Base-by-base conservation (phyloP, 805 yeast species). In the Candida pini region DNA sequence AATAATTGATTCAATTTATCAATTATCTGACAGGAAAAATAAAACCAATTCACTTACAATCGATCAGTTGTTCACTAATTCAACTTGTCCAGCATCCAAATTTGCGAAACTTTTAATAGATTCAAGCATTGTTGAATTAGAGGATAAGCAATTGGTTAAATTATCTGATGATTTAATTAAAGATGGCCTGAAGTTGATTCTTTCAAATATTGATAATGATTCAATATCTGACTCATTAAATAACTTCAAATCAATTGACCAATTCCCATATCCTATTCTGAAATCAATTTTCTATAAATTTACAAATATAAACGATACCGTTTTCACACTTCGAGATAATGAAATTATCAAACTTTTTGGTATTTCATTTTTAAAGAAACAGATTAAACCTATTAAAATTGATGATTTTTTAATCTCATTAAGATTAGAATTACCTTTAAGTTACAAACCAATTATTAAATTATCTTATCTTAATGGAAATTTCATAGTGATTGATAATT, bases 391-490 rank as follows among this genome's bases (percentile, higher is more conserved):
- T 4, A 40, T 41, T 10, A 39, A 39, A 31, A 33, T 44, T 12
- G 72, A 73, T 26, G 86, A 81, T 39, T 75, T 87, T 48, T 48
- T 78, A 39, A 66, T 82, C 31, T 69, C 71, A 34, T 74, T 89
- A 78, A 74, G 77, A 46, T 63, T 78, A 2, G 60, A 69, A 5
- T 64, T 84, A 27, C 89, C 92, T 70, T 75, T 54, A 70, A 76
- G 61, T 30, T 58, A 57, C 34, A 45, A 45, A 18, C 61, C 61
- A 1, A 76, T 71, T 31, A 71, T 80, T 27, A 71, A 79, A 14
- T 63, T 83, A 12, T 80, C 77, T 37, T 39, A 35, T 22, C 30
- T 46, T 31, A 12, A 31, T 12, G 50, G 50, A 3, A 34, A 39
- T 7, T 43, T 35, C 33, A 43, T 82, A 12, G n/a, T 13, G 4